A percentile compares a stretch with the other conserved stretches of the same genome.
These are phyloP conservation scores for Parachlorella kessleri DNA, from an alignment of 139 green algal species.

Conservation along the genomic window DNA sequence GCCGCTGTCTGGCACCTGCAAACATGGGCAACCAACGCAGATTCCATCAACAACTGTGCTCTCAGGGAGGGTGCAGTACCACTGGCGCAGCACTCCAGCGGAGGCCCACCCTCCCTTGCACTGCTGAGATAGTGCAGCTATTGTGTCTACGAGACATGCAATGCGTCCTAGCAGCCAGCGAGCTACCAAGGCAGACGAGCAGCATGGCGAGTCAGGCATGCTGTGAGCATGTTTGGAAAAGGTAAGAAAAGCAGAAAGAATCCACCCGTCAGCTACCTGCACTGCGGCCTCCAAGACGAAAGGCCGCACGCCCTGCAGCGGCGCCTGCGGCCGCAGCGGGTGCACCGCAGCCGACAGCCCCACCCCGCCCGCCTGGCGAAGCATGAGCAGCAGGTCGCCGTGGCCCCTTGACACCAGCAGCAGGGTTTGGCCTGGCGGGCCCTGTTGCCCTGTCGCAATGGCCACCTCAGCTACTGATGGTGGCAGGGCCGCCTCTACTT, in stretches of 20 bases:
- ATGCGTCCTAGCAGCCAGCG: too few relatives aligned
- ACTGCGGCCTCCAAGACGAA: conserved; percentile 42
- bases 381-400: conserved; percentile 27
- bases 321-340: conserved; percentile 41
- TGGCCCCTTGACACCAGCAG: conserved; percentile 37
- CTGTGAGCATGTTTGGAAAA: too few relatives aligned
- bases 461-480: conserved; percentile 10
- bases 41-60: too few relatives aligned
- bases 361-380: not conserved
- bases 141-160: too few relatives aligned
- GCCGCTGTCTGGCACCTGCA: not conserved
- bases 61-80: too few relatives aligned
- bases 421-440: not conserved
- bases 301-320: conserved; percentile 44
- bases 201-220: too few relatives aligned
- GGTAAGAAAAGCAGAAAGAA: too few relatives aligned
- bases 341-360: conserved; percentile 11
- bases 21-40: too few relatives aligned
- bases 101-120: too few relatives aligned
- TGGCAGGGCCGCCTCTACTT: not conserved
- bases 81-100: too few relatives aligned
- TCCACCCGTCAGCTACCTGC: conserved; percentile 10
- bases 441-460: not conserved
- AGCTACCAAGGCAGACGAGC: too few relatives aligned
- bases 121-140: conserved; percentile 15